phyloP scores from a whole-genome alignment of 345 rosid genomes.

The Citrus unshiu region DNA sequence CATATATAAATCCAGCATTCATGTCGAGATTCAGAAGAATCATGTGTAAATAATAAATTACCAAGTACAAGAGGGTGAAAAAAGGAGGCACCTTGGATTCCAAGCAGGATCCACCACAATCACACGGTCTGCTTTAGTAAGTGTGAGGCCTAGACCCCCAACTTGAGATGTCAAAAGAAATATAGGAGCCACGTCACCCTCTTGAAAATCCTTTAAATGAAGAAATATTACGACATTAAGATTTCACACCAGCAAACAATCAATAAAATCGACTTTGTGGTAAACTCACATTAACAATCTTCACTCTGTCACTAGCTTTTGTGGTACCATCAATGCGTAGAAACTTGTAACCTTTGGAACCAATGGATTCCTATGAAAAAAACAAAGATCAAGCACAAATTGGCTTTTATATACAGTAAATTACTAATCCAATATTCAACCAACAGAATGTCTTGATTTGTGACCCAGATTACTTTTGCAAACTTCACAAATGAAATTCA shows the following conservation, averaged over 20 bases:
- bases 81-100: conserved; percentile 74
- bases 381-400: conserved; percentile 10
- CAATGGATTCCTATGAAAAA: conserved; percentile 59
- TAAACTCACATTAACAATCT: conserved; percentile 71
- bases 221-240: conserved; percentile 16
- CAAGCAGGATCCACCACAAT: conserved; percentile 99
- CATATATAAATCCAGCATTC: not conserved
- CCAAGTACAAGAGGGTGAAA: not conserved
- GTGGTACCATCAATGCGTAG: conserved; percentile 94
- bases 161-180: conserved; percentile 96
- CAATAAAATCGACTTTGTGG: not conserved
- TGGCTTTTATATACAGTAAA: not conserved
- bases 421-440: not conserved
- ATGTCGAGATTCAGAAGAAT: not conserved
- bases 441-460: not conserved
- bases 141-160: conserved; percentile 98
- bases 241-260: not conserved
- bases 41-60: not conserved
- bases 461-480: not conserved
- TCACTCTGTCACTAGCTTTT: conserved; percentile 77
- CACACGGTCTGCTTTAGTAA: conserved; percentile 96
- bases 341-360: conserved; percentile 58
- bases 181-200: conserved; percentile 71
- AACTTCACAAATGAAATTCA: not conserved
- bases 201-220: conserved; percentile 74